phyloP scores from a whole-genome alignment of 2,329 filamentous ascomycete genomes.

The Hypocrella siamensis region DNA sequence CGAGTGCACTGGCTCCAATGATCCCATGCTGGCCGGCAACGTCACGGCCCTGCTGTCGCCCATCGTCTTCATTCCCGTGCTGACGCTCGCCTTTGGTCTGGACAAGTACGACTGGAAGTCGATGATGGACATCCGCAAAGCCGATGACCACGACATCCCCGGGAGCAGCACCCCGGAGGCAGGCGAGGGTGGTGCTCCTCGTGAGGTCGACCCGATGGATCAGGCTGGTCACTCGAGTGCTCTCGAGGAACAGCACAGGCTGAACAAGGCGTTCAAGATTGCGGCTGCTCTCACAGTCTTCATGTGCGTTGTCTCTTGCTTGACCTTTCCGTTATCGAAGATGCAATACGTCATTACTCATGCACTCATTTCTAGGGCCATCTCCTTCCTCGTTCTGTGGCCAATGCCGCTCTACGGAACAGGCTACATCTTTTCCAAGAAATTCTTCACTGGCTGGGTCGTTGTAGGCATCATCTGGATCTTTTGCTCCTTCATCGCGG shows the following conservation, averaged over 20 bases:
- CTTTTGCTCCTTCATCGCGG: conserved; percentile 52
- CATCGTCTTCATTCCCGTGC: conserved; percentile 54
- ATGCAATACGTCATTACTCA: background rate
- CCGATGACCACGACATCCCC: conserved; percentile 62
- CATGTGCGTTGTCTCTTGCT: conserved; percentile 10
- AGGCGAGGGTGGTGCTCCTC: conserved; percentile 18
- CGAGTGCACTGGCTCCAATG: conserved; percentile 62
- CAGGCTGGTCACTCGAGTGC: conserved; percentile 19
- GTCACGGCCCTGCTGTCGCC: conserved; percentile 70
- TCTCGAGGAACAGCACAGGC: conserved; percentile 29
- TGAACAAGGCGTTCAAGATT: conserved; percentile 36
- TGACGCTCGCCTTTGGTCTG: conserved; percentile 43
- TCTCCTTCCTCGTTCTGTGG: conserved; percentile 68
- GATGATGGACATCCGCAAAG: conserved; percentile 65
- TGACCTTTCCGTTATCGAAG: background rate
- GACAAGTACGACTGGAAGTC: conserved; percentile 77
- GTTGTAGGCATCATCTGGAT: conserved; percentile 58
- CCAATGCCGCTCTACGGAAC: conserved; percentile 83
- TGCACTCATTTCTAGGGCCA: conserved; percentile 22
- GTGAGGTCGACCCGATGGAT: conserved; percentile 6
- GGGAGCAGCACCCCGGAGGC: conserved; percentile 31
- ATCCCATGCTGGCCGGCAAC: conserved; percentile 79
- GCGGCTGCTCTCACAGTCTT: conserved; percentile 18
- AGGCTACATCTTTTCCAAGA: conserved; percentile 45
- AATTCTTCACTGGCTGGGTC: conserved; percentile 63